Evolutionary conservation across 495 filamentous ascomycete genomes (phyloP).

Genomic region (Choiromyces venosus): DNA sequence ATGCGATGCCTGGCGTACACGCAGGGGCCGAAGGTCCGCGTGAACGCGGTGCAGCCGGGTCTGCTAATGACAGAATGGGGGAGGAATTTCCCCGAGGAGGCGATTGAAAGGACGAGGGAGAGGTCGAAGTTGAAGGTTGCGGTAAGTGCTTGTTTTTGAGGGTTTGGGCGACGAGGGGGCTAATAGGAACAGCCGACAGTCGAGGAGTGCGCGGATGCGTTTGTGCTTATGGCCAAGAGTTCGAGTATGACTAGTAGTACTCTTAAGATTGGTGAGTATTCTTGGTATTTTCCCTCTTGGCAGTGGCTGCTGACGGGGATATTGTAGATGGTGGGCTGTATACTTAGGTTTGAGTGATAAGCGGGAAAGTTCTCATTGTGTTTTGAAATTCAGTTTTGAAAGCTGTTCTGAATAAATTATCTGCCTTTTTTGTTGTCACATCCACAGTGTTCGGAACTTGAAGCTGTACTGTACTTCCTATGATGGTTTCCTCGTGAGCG

Average conservation of each 20-base stretch:
- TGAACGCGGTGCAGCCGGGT: conserved; percentile 61
- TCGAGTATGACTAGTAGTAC: conserved; percentile 31
- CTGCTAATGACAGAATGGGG: conserved; percentile 71
- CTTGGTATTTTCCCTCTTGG: not conserved
- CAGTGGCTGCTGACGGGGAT: not conserved
- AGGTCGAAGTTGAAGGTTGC: conserved; percentile 26
- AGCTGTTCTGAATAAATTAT: not conserved
- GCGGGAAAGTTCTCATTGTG: not conserved
- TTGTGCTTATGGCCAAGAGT: conserved; percentile 31
- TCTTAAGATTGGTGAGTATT: conserved; percentile 33
- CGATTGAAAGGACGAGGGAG: conserved; percentile 22
- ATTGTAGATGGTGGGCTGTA: conserved; percentile 25
- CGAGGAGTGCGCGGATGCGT: conserved; percentile 36
- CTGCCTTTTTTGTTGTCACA: not conserved
- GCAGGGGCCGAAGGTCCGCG: conserved; percentile 59
- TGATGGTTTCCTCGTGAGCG: not conserved
- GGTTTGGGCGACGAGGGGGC: not conserved
- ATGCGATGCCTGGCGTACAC: conserved; percentile 66
- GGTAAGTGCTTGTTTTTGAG: conserved; percentile 5
- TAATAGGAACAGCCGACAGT: conserved; percentile 20
- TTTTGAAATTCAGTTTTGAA: not conserved
- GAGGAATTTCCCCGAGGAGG: conserved; percentile 21
- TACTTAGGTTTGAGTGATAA: conserved; percentile 4
- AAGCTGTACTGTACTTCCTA: not conserved
- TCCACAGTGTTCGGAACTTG: not conserved